phyloP scores from a whole-genome alignment of 768 basidiomycete genomes.

The Suillus occidentalis region DNA sequence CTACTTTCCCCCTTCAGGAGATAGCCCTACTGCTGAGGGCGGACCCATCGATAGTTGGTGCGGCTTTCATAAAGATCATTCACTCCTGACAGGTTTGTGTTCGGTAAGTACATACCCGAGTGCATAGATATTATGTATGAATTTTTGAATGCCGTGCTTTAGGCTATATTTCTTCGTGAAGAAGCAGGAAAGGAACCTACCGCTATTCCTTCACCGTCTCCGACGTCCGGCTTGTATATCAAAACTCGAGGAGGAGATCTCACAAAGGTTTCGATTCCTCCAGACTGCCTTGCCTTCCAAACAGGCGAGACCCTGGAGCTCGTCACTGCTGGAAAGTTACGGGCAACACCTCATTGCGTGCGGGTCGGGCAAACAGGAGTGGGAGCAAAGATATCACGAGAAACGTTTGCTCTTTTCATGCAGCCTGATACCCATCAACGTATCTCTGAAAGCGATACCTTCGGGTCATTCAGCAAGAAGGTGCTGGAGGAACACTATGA shows the following conservation, averaged over 20 bases:
- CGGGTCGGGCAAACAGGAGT: conserved; percentile 55
- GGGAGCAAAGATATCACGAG: conserved; percentile 60
- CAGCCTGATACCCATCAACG: conserved; percentile 82
- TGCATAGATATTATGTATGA: conserved; percentile 3
- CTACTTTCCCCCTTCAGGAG: conserved; percentile 78
- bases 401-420: conserved; percentile 90
- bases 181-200: conserved; percentile 39
- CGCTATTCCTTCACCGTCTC: conserved; percentile 65
- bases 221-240: conserved; percentile 87
- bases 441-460: conserved; percentile 71
- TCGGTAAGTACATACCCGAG: conserved; percentile 49
- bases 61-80: conserved; percentile 94
- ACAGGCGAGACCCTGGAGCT: conserved; percentile 95
- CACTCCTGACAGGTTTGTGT: conserved; percentile 88
- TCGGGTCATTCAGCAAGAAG: conserved; percentile 86
- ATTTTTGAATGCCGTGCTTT: conserved; percentile 7
- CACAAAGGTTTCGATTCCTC: conserved; percentile 84
- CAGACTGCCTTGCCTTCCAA: conserved; percentile 88
- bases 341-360: conserved; percentile 95
- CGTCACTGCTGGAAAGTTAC: conserved; percentile 75
- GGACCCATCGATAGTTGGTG: conserved; percentile 87
- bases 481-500: conserved; percentile 62
- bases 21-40: conserved; percentile 42
- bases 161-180: conserved; percentile 84
- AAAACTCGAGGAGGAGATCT: conserved; percentile 77